Evolutionary conservation across 495 filamentous ascomycete genomes (phyloP), one percentile per base, ranked within the genome.

Genomic region (Penicillium bovifimosum): DNA sequence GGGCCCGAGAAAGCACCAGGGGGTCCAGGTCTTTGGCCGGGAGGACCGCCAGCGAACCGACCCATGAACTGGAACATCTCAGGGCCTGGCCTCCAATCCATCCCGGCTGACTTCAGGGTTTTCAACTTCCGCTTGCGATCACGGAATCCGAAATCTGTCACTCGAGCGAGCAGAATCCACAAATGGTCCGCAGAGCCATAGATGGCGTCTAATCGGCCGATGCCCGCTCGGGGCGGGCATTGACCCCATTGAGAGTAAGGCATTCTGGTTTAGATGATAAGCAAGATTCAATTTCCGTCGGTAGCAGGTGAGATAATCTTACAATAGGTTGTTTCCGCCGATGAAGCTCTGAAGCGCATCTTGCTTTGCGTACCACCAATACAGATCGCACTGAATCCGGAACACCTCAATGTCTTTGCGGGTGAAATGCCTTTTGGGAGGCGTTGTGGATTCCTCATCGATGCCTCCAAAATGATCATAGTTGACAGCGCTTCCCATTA

Each of bases 291-390:
- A n/a, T 3, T 18, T 17, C 8, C 28, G 4, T 6, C 6, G 11
- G 9, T 41, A 28, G 24, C 2, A 9, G 33, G 38, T 39, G n/a
- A 35, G 6, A 13, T 38, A 24, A 33, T 78, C 91, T 78, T 71
- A 96, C 91, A 95, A 83, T 28, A 91, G 76, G 43, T 78, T 76
- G 53, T 90, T 88, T 2, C 88, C 93, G 59, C 93, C 92, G 32
- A 98, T 71, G 51, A 96, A 78, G 62, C 90, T 91, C 66, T 96
- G 92, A 59, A 91, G 88, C 6, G 86, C 80, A 69, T 98, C 93
- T 69, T 96, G 91, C 70, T 96, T 95, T 48, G 78, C 84, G 68
- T 86, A 98, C 90, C 90, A 97, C 93, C 93, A 98, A 71, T 87
- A 95, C 27, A 98, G 74, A 69, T 98, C 93, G 48, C 86, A 81